Evolutionary conservation across 257 asterid species (phyloP).

Genomic region (Verbascum thapsus): DNA sequence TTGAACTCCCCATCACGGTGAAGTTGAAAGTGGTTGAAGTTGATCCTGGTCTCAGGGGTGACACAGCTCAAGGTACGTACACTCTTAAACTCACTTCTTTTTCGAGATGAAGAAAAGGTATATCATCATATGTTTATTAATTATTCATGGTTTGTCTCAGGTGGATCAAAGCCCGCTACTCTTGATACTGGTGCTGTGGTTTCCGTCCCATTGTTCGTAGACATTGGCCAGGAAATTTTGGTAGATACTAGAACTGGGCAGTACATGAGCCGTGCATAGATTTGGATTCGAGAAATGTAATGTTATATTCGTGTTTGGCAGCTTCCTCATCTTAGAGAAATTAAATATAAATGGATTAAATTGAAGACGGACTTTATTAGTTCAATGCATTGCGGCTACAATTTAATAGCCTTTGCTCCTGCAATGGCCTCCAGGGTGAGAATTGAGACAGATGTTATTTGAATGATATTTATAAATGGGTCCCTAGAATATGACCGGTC

Average conservation of each 20-base stretch:
- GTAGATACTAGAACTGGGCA: constrained; percentile 93
- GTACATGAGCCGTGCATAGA: constrained; percentile 92
- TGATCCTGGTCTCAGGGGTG: constrained; percentile 96
- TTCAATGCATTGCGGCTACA: constrained; percentile 14
- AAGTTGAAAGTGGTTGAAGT: constrained; percentile 83
- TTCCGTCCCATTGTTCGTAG: constrained; percentile 77
- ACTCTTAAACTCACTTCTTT: constrained; percentile 1
- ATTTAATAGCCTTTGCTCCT: constrained; percentile 4
- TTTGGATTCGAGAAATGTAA: constrained; percentile 24
- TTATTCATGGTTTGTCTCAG: constrained; percentile 43
- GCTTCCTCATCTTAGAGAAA: constrained; percentile 16
- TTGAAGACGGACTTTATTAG: background rate
- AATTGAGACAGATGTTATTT: too few relatives aligned
- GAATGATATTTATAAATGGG: background rate
- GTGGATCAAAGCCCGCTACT: constrained; percentile 92
- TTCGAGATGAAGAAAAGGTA: background rate
- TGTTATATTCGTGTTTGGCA: constrained; percentile 15
- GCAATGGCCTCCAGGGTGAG: constrained; percentile 1
- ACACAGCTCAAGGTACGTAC: constrained; percentile 99
- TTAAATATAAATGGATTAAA: background rate
- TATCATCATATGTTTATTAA: constrained; percentile 6
- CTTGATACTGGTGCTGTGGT: constrained; percentile 94
- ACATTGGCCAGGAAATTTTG: constrained; percentile 61
- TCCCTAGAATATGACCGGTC: background rate
- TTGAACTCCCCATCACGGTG: constrained; percentile 91